phyloP scores from a whole-genome alignment of 2,329 filamentous ascomycete genomes.

The Teratosphaeria zuluensis region DNA sequence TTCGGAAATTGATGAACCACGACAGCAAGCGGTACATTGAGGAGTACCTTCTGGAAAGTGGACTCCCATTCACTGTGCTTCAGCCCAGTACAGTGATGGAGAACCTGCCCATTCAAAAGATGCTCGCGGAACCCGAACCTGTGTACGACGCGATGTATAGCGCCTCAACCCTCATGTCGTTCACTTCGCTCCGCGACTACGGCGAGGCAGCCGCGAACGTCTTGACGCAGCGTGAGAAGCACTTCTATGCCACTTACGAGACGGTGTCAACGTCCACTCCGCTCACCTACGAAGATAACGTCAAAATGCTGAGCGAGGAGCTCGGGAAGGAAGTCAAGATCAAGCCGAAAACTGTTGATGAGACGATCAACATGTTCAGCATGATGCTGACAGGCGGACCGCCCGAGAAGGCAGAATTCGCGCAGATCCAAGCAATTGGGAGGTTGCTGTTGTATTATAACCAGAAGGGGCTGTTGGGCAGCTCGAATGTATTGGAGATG shows the following conservation, averaged over 20 bases:
- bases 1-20: slow-evolving; percentile 29
- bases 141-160: slow-evolving; percentile 15
- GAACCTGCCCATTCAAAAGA: slow-evolving; percentile 14
- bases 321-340: slow-evolving; percentile 20
- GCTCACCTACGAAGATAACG: slow-evolving; percentile 12
- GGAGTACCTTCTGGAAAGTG: slow-evolving; percentile 27
- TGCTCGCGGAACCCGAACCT: slow-evolving; percentile 14
- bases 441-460: slow-evolving; percentile 16
- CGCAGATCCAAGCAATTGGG: slow-evolving; percentile 4
- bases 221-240: slow-evolving; percentile 17
- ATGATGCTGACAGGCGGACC: slow-evolving; percentile 7
- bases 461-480: slow-evolving; percentile 12
- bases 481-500: slow-evolving; percentile 11
- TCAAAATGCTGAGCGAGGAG: slow-evolving; percentile 11
- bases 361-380: slow-evolving; percentile 9
- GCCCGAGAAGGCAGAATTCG: slow-evolving; percentile 1
- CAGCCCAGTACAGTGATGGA: slow-evolving; percentile 29
- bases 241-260: slow-evolving; percentile 22
- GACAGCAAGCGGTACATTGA: slow-evolving; percentile 28
- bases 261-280: slow-evolving; percentile 13
- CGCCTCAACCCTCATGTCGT: slow-evolving; percentile 16
- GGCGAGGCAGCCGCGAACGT: slow-evolving; percentile 18
- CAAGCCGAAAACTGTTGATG: slow-evolving; percentile 9
- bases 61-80: slow-evolving; percentile 27
- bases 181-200: slow-evolving; percentile 19